Base-by-base conservation (phyloP, 495 filamentous ascomycete genomes). In the Penicillium herquei region DNA sequence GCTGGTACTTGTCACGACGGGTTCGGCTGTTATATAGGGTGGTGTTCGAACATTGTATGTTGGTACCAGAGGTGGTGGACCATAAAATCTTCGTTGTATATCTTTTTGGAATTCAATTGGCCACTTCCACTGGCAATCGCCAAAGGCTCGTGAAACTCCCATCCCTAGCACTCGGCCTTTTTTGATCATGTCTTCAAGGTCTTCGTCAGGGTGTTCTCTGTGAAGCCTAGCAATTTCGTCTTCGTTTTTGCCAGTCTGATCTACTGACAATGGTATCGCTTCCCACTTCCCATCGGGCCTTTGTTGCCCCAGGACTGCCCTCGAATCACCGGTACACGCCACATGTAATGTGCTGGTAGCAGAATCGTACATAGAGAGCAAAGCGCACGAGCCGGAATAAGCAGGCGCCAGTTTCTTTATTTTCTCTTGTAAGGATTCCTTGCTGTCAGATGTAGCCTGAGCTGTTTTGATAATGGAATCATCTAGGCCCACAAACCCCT, bases 21-120 rank as follows among this genome's bases (percentile, higher is more conserved):
- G 86, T 66, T 84, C 76, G 3, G 86, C 86, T 1, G 82, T 87
- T 33, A 87, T 62, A 67, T 88, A 89, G 1, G 85, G 86, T 30
- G 85, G 85, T 0, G 83, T 82, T 41, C 61, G 68, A 33, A 75
- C 60, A 7, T 65, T 43, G 26, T 69, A 69, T 37, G 49, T 51
- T n/a, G 76, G 69, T 16, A 65, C 70, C 14, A 76, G 64, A 2
- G 73, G 75, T 13, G 68, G 37, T 4, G 72, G 72, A 6, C 76
- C 80, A 57, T 73, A 77, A 59, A 81, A 87, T n/a, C 70, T 57
- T 3, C 62, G 32, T n/a, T 75, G 56, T 30, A 80, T 63, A 2
- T 71, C 61, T 30, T 68, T 45, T 46, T 81, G 75, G 13, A 84
- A 59, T 6, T 75, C 66, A 7, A 75, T n/a, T 4, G 81, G 61